Conservation (phyloP, 2,329 filamentous ascomycete genomes). For the Epicoccum sorghinum region DNA sequence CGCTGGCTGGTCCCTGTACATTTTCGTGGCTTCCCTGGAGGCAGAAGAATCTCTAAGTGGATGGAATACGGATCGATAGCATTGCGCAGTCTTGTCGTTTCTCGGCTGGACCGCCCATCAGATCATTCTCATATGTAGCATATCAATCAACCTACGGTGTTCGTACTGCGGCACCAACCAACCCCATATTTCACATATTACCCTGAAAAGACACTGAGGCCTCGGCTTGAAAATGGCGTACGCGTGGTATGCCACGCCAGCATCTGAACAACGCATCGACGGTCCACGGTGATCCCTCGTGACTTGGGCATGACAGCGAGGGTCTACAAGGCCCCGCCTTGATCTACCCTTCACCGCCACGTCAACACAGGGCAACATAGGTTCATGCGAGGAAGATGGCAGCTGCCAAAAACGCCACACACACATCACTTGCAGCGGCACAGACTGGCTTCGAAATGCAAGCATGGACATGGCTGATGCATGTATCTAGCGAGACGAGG, state of each 20-base stretch:
- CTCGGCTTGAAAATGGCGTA: background rate
- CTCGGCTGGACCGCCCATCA: conserved; percentile 14
- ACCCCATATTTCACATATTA: background rate
- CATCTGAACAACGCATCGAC: background rate
- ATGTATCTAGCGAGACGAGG: background rate
- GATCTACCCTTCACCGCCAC: conserved; percentile 4
- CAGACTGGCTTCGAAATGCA: background rate
- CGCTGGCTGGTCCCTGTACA: conserved; percentile 16
- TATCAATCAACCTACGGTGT: conserved; percentile 8
- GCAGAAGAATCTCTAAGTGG: background rate
- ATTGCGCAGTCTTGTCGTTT: conserved; percentile 8
- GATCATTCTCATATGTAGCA: conserved; percentile 14
- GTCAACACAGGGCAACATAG: conserved; percentile 4
- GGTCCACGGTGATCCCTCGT: background rate
- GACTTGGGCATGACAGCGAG: background rate
- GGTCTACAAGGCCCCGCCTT: no score
- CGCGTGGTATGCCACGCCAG: background rate
- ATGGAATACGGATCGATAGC: conserved; percentile 8
- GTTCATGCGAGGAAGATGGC: background rate
- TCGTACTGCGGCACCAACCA: conserved; percentile 8
- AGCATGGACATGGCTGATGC: background rate
- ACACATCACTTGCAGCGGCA: conserved; percentile 8
- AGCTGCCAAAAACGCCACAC: background rate
- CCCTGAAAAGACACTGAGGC: no score
- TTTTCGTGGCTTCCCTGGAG: conserved; percentile 3